Conservation (phyloP, 805 yeast genomes). For the Naumovozyma castellii region DNA sequence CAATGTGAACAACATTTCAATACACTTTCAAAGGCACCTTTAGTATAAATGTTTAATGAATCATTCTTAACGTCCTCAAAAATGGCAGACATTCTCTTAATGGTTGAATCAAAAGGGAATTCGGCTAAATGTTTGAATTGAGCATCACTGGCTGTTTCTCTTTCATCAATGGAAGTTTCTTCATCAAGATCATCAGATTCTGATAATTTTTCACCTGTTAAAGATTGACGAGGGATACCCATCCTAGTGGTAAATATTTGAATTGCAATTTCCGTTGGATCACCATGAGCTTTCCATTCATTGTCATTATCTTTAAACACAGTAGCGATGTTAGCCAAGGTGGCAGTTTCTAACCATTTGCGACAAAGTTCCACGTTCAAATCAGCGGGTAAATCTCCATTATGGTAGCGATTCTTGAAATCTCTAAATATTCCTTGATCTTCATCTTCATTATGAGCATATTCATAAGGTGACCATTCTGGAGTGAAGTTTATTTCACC, state of each 20-base stretch:
- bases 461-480: constrained; percentile 44
- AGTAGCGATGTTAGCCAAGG: constrained; percentile 72
- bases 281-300: constrained; percentile 74
- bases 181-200: constrained; percentile 15
- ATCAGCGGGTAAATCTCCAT: constrained; percentile 9
- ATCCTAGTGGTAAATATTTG: constrained; percentile 65
- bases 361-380: constrained; percentile 26
- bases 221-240: constrained; percentile 37
- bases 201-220: constrained; percentile 31
- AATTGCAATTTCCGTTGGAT: constrained; percentile 83
- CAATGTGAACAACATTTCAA: constrained; percentile 52
- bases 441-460: constrained; percentile 21
- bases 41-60: constrained; percentile 54
- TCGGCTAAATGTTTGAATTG: constrained; percentile 54
- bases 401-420: constrained; percentile 15
- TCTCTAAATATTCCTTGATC: constrained; percentile 24
- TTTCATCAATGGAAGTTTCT: constrained; percentile 33
- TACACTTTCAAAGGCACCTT: constrained; percentile 84
- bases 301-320: constrained; percentile 42
- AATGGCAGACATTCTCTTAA: constrained; percentile 81
- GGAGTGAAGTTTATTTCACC: constrained; percentile 77
- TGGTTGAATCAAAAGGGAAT: constrained; percentile 72
- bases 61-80: constrained; percentile 48
- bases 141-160: constrained; percentile 34
- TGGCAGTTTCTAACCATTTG: constrained; percentile 54